A percentile compares a stretch with the other conserved stretches of the same genome.
phyloP scores from a whole-genome alignment of 139 green algal species.

The Volvox africanus region DNA sequence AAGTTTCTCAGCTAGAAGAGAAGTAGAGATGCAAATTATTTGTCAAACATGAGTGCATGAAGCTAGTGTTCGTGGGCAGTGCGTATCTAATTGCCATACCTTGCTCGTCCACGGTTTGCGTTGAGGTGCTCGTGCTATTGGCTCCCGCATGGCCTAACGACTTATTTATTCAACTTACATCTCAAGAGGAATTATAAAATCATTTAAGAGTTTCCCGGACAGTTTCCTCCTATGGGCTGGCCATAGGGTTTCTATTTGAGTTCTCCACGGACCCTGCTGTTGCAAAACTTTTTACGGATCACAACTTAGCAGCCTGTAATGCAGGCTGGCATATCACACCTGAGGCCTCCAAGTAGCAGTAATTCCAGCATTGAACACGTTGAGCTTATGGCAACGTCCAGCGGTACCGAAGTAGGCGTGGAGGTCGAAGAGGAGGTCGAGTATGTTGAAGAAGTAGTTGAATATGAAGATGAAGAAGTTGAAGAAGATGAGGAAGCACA shows the following conservation, averaged over 20 bases:
- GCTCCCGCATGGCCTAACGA: not conserved
- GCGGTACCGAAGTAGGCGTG: not conserved
- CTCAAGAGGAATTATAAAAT: not conserved
- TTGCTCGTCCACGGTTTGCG: too few species aligned
- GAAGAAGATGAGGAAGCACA: slow-evolving; percentile 22
- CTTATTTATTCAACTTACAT: not conserved
- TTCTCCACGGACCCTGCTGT: not conserved
- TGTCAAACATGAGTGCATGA: too few species aligned
- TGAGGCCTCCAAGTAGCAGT: not conserved
- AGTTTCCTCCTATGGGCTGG: not conserved
- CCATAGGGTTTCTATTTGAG: not conserved
- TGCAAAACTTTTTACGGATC: not conserved
- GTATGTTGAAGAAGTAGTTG: slow-evolving; percentile 39
- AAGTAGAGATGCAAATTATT: too few species aligned
- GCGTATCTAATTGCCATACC: too few species aligned
- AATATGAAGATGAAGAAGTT: slow-evolving; percentile 29
- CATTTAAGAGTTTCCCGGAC: not conserved
- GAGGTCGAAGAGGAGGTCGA: slow-evolving; percentile 46
- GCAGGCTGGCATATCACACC: not conserved
- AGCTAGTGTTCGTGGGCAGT: too few species aligned
- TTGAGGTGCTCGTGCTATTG: too few species aligned
- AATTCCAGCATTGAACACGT: slow-evolving; percentile 18
- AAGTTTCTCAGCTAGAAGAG: too few species aligned
- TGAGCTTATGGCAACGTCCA: slow-evolving; percentile 14
- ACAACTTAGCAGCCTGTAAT: slow-evolving; percentile 12